Percentiles rank a stretch among this genome's conserved stretches.
Conservation (phyloP, 2,329 filamentous ascomycete genomes). For the Exophiala sideris region DNA sequence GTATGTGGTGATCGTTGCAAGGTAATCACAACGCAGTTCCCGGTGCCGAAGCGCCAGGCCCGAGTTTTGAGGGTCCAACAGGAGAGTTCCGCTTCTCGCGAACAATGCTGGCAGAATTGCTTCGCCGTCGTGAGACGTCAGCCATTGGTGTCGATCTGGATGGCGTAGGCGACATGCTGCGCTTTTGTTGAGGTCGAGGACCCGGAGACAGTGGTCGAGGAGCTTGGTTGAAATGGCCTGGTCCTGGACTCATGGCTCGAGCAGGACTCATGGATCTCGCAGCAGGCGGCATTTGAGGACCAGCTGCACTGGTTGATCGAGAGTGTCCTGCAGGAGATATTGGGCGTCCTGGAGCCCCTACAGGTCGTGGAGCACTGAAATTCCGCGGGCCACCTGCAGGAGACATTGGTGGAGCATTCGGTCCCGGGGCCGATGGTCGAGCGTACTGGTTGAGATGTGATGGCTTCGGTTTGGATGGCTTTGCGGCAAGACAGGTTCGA, state of each 20-base stretch:
- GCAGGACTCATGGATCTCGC: constrained; percentile 46
- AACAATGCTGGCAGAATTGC: constrained; percentile 43
- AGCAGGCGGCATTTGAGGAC: constrained; percentile 25
- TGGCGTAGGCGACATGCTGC: constrained; percentile 45
- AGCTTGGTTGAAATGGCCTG: constrained; percentile 1
- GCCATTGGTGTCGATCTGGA: constrained; percentile 43
- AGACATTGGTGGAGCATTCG: constrained; percentile 28
- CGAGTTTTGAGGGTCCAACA: constrained; percentile 27
- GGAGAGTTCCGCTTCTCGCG: constrained; percentile 41
- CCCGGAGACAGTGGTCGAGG: constrained; percentile 39
- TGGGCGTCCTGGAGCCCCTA: constrained; percentile 30
- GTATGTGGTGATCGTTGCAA: not conserved
- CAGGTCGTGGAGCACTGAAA: constrained; percentile 31
- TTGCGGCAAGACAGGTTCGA: constrained; percentile 86
- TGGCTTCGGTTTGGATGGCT: constrained; percentile 81
- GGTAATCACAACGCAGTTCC: constrained; percentile 20
- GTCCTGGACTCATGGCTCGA: constrained; percentile 13
- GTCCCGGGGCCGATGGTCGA: constrained; percentile 31
- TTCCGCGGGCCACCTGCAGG: constrained; percentile 24
- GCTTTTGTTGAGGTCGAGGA: constrained; percentile 40
- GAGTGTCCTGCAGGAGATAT: constrained; percentile 31
- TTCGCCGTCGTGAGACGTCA: constrained; percentile 40
- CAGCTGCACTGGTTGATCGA: constrained; percentile 26
- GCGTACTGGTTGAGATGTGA: constrained; percentile 56
- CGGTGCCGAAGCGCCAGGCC: constrained; percentile 13